Base-by-base conservation (phyloP, 176 grass and related monocot species). In the Areca catechu region DNA sequence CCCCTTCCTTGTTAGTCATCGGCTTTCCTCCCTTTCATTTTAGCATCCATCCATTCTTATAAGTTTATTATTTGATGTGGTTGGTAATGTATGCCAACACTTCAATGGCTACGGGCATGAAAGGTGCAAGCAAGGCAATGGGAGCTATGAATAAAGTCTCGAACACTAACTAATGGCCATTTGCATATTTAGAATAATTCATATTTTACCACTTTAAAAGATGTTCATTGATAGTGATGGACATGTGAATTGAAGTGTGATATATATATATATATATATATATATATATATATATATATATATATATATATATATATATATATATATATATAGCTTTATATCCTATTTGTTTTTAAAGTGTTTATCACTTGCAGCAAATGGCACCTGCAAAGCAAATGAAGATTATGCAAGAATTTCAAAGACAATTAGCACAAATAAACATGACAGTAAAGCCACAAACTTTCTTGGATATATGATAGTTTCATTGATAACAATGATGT, bases 381-480 rank as follows among this genome's bases (percentile, higher is more conserved):
- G 73, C 53, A 60, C 94, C 94, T 78, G 79, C 88, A 15, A 83
- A 89, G 63, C 94, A 98, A 68, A 93, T 86, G 75, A 98, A 93
- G 77, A 69, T 83, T 58, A 79, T 98, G 78, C 76, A 98, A 80
- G 94, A 98, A 54, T 98, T 98, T 56, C 94, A 98, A 69, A 98
- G 76, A 63, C 94, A 98, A 70, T 92, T 88, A 64, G 77, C 84
- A 57, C 72, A 92, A 73, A 80, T 93, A 79, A 88, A 98, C 78
- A 92, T 83, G 84, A 83, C 70, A 25, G 94, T 98, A 85, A 21
- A 60, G 1, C 14, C 24, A 66, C 22, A 43, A 43, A 7, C 9
- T 14, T 43, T 10, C 34, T 43, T 43, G 14, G 34, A 43, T 43
- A 14, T 10, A 43, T 43, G 2, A 43, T 5, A 43, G 34, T 43